Conservation (phyloP, 371 early-diverging fungal species). For the Mortierella sp. region DNA sequence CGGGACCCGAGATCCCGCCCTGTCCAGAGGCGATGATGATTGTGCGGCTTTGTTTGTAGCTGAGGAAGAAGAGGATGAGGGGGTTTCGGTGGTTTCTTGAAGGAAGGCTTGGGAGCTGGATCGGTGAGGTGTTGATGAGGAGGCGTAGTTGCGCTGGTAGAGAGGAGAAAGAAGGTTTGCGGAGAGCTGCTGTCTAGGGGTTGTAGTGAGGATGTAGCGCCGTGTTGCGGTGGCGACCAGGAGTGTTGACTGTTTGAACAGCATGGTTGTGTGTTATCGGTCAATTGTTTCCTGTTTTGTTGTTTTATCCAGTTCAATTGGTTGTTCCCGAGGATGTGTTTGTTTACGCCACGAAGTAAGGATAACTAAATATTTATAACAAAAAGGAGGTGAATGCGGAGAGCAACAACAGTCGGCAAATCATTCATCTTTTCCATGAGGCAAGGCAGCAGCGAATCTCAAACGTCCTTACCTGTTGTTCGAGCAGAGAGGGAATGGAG, state of each 20-base stretch:
- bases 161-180: not conserved
- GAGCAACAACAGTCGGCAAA: too few relatives aligned
- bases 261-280: slow-evolving; percentile 5
- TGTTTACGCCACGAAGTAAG: too few relatives aligned
- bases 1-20: not conserved
- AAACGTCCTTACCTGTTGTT: too few relatives aligned
- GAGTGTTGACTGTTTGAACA: slow-evolving; percentile 26
- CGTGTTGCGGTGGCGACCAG: slow-evolving; percentile 5
- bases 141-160: slow-evolving; percentile 9
- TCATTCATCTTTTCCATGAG: too few relatives aligned
- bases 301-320: not conserved
- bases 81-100: not conserved
- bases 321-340: not conserved
- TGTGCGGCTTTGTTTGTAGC: not conserved
- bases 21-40: not conserved
- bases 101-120: slow-evolving; percentile 8
- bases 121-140: slow-evolving; percentile 11
- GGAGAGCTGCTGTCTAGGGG: not conserved
- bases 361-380: too few relatives aligned
- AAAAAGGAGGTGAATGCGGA: too few relatives aligned
- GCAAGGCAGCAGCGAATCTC: too few relatives aligned
- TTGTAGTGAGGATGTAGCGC: not conserved
- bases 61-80: not conserved
- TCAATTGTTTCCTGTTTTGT: not conserved
- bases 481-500: too few relatives aligned